phyloP scores from a whole-genome alignment of 768 basidiomycete genomes.

The Trametes villosa region DNA sequence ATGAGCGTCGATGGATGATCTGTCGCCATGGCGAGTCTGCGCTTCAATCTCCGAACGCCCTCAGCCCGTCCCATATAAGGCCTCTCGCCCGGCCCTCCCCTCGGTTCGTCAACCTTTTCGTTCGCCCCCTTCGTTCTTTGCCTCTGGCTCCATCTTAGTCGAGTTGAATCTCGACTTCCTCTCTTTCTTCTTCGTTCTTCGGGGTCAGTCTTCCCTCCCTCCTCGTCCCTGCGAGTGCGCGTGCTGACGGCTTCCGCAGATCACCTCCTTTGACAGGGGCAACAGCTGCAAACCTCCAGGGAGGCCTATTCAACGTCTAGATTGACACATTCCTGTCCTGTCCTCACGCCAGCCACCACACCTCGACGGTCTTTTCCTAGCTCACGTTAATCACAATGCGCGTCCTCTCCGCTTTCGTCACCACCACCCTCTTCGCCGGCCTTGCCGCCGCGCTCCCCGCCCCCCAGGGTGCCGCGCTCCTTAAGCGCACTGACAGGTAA shows the following conservation, averaged over 20 bases:
- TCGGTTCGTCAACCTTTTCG: conserved; percentile 33
- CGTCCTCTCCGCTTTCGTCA: conserved; percentile 56
- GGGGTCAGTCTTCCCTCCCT: conserved; percentile 20
- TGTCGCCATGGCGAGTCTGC: conserved; percentile 23
- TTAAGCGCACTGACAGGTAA: conserved; percentile 16
- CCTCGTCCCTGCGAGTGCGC: neutral
- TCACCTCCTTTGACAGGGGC: conserved; percentile 78
- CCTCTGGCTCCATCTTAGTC: conserved; percentile 48
- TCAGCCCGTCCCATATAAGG: conserved; percentile 19
- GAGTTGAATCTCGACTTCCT: conserved; percentile 68
- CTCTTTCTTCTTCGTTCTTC: conserved; percentile 49
- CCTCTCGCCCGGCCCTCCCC: conserved; percentile 4
- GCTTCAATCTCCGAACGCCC: conserved; percentile 21
- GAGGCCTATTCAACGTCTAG: conserved; percentile 48
- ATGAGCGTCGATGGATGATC: conserved; percentile 20
- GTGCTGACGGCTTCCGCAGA: conserved; percentile 39
- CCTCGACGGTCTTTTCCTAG: conserved; percentile 48
- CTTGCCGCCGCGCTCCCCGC: conserved; percentile 51
- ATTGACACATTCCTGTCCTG: conserved; percentile 21
- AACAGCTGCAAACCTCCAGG: conserved; percentile 60
- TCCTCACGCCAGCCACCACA: conserved; percentile 47
- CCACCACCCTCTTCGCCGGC: conserved; percentile 56
- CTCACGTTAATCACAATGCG: conserved; percentile 56
- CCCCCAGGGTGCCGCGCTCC: conserved; percentile 35
- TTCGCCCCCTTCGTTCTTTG: conserved; percentile 38